phyloP scores from a whole-genome alignment of 2,329 filamentous ascomycete genomes.

The Calycina marina region DNA sequence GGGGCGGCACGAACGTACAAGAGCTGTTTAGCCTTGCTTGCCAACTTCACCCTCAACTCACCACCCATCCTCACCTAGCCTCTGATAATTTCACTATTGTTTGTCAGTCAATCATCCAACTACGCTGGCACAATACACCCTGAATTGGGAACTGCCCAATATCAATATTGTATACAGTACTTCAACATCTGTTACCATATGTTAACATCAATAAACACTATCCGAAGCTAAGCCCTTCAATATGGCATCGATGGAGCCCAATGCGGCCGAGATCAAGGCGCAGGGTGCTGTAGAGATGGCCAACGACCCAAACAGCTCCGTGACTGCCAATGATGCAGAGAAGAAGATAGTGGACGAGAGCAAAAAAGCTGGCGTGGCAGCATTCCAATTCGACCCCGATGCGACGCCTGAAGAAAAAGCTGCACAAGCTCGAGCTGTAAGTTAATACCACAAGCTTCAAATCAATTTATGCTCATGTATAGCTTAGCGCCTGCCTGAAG shows the following conservation, averaged over 20 bases:
- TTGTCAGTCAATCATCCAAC: too few relatives aligned
- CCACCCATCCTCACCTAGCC: too few relatives aligned
- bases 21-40: too few relatives aligned
- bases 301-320: slow-evolving; percentile 49
- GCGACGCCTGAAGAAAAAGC: slow-evolving; percentile 74
- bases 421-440: slow-evolving; percentile 61
- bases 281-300: slow-evolving; percentile 70
- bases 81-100: too few relatives aligned
- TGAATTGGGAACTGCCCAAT: too few relatives aligned
- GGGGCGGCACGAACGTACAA: too few relatives aligned
- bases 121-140: too few relatives aligned
- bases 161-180: too few relatives aligned
- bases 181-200: neutral
- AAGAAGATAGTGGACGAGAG: slow-evolving; percentile 63
- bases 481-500: slow-evolving; percentile 45
- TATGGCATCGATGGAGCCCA: slow-evolving; percentile 12
- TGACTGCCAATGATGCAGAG: slow-evolving; percentile 59
- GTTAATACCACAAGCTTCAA: slow-evolving; percentile 22
- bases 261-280: slow-evolving; percentile 59
- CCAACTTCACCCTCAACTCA: too few relatives aligned
- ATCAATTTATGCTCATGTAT: slow-evolving; percentile 2
- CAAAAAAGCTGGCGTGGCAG: slow-evolving; percentile 61
- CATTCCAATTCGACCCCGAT: slow-evolving; percentile 78
- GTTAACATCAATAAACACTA: too few relatives aligned
- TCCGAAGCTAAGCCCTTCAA: too few relatives aligned